These are phyloP conservation scores for Parmelia sp. DNA, from an alignment of 495 filamentous ascomycete species.

Conservation along the genomic window DNA sequence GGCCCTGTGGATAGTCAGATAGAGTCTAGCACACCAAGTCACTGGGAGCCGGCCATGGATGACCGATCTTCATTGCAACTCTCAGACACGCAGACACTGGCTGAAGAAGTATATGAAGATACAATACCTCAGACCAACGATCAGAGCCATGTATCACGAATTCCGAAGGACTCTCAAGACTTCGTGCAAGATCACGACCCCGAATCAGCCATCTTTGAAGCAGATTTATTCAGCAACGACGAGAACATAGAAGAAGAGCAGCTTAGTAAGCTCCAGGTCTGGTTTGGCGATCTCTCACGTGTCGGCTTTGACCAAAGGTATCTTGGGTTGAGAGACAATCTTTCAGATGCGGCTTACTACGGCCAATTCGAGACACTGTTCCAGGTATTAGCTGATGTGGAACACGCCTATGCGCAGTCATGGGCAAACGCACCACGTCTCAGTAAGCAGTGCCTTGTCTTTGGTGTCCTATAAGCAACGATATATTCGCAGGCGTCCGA, in stretches of 20 bases:
- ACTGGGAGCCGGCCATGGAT: not conserved
- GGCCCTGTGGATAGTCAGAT: conserved; percentile 2
- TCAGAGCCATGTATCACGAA: conserved; percentile 3
- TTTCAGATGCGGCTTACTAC: conserved; percentile 7
- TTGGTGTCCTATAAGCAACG: not conserved
- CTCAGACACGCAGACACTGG: conserved; percentile 4
- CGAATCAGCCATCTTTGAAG: conserved; percentile 1
- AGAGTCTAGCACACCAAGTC: conserved; percentile 1
- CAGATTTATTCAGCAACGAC: conserved; percentile 3
- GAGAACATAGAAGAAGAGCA: conserved; percentile 6
- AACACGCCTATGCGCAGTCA: conserved; percentile 4
- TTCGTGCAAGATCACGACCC: not conserved
- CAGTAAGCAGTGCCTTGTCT: conserved; percentile 7
- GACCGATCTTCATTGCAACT: not conserved
- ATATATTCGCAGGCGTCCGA: not conserved
- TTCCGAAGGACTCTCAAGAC: not conserved
- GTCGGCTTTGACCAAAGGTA: conserved; percentile 2
- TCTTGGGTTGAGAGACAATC: conserved; percentile 7
- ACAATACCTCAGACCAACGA: not conserved
- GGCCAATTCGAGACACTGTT: not conserved
- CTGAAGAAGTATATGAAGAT: conserved; percentile 4
- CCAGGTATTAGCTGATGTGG: conserved; percentile 6
- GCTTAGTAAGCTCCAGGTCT: conserved; percentile 8
- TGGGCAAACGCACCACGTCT: conserved; percentile 9
- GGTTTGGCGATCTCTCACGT: conserved; percentile 9